Evolutionary conservation across 345 rosid species (phyloP), one percentile per base, ranked within the genome.

Genomic region (Excoecaria agallocha): DNA sequence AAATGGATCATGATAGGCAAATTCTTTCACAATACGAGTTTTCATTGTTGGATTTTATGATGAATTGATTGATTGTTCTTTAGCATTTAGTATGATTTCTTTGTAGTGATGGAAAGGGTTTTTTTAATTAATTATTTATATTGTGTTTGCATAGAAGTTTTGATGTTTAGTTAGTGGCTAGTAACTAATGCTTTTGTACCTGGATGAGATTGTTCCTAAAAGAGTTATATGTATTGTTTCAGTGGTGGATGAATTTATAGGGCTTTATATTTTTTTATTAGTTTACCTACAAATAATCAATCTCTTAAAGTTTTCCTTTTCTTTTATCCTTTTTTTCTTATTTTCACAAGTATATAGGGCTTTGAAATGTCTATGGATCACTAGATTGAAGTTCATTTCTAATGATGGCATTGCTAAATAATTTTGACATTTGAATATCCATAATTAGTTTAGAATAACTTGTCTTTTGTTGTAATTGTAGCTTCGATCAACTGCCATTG

Each of bases 1-100:
- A 86, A 86, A 91, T 93, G 98, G 95, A 91, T 74, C 83, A 93
- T 71, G 97, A 96, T 54, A 86, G 87, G 82, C 97, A 93, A 76
- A 88, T 91, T 69, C 93, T 95, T 68, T 87, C 93, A 15, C 78
- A 96, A 98, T 95, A 87, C 51, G 79, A 12, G 9, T 71, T 24
- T 51, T 50, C 20, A 6, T 24, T 50, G 68, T 10, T 74, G 56
- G 17, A 69, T 20, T 39, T 55, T 68, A 25, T 55, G 20, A 50
- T 55, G 11, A 55, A 9, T 20, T 41, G 39, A n/a, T 25, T 41
- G 25, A 3, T 54, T 54, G 7, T 54, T 3, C 58, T 57, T 12
- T 20, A 24, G 8, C 8, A 2, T 57, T 19, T 57, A 20, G 35
- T 57, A 9, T 43, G 46, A 57, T 57, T 57, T 12, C 35, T 20